Percentiles rank a stretch among this genome's conserved stretches.
These are phyloP conservation scores for Harringtonia aguacate DNA, from an alignment of 2,329 filamentous ascomycete species.

Conservation along the genomic window DNA sequence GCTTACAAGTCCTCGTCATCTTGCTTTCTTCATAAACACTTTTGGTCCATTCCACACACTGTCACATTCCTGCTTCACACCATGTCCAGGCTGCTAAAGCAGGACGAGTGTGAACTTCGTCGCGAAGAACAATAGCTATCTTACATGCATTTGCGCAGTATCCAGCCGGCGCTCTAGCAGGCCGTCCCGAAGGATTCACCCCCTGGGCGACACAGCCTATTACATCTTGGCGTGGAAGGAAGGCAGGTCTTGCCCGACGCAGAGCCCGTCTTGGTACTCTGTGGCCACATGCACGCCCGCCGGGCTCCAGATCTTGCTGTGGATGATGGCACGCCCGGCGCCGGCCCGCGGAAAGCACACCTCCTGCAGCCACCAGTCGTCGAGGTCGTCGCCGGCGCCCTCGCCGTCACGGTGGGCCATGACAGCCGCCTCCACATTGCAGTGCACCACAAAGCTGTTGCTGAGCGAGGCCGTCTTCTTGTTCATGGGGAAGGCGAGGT, in stretches of 20 bases:
- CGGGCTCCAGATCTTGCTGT: conserved; percentile 44
- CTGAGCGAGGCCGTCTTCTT: conserved; percentile 34
- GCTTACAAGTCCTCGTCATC: too few relatives aligned
- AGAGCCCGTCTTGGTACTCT: conserved; percentile 42
- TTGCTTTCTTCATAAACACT: too few relatives aligned
- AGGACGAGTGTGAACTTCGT: too few relatives aligned
- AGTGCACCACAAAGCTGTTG: conserved; percentile 42
- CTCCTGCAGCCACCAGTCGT: conserved; percentile 44
- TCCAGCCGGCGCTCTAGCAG: too few relatives aligned
- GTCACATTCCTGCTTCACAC: too few relatives aligned
- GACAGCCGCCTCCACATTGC: conserved; percentile 34
- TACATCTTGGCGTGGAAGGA: too few relatives aligned
- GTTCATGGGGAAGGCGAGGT: conserved; percentile 32
- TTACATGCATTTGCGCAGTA: too few relatives aligned
- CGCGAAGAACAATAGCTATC: too few relatives aligned
- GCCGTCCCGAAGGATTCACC: too few relatives aligned
- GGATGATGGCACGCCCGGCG: conserved; percentile 34
- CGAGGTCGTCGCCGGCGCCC: conserved; percentile 9
- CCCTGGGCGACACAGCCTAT: too few relatives aligned
- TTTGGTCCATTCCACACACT: too few relatives aligned
- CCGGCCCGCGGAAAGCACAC: conserved; percentile 34
- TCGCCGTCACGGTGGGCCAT: conserved; percentile 22
- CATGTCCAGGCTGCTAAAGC: too few relatives aligned
- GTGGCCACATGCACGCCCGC: conserved; percentile 41
- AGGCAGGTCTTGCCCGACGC: conserved; percentile 17